Evolutionary conservation across 73 alveolate species (phyloP).

Genomic region (Halteria grandinella): DNA sequence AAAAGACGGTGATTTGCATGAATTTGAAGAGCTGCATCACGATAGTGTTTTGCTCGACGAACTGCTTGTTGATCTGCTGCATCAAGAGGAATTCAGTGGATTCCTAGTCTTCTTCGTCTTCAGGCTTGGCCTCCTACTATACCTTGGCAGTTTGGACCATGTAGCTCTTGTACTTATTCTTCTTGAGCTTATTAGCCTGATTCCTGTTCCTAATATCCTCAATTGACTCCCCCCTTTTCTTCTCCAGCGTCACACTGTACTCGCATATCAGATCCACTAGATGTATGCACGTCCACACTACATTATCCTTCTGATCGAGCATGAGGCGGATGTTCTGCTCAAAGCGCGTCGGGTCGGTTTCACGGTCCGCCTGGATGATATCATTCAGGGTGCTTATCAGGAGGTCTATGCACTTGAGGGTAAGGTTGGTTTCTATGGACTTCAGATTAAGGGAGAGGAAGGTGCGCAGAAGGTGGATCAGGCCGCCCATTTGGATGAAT

Average conservation of each 20-base stretch:
- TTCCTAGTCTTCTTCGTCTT: constrained; percentile 44
- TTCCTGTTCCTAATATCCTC: constrained; percentile 19
- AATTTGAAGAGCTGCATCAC: constrained; percentile 12
- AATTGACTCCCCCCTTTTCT: constrained; percentile 23
- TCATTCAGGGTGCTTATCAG: not conserved
- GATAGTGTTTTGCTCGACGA: constrained; percentile 8
- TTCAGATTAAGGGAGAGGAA: constrained; percentile 6
- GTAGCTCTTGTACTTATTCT: constrained; percentile 31
- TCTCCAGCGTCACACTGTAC: not conserved
- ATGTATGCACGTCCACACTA: constrained; percentile 4
- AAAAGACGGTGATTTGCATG: constrained; percentile 10
- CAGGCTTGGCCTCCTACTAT: not conserved
- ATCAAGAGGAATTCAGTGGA: not conserved
- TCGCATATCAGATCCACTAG: constrained; percentile 18
- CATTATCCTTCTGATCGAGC: constrained; percentile 20
- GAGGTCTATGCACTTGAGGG: constrained; percentile 30
- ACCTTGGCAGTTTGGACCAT: not conserved
- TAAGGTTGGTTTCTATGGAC: constrained; percentile 19
- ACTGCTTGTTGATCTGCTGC: not conserved
- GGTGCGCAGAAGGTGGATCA: constrained; percentile 12
- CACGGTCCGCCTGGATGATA: constrained; percentile 4
- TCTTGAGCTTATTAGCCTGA: constrained; percentile 12
- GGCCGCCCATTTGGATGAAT: constrained; percentile 21
- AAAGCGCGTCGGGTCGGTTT: too few relatives aligned
- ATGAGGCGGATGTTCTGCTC: not conserved